Percentiles rank a stretch among this genome's conserved stretches.
phyloP scores from a whole-genome alignment of 2,329 filamentous ascomycete species.

The Talaromyces pinophilus region DNA sequence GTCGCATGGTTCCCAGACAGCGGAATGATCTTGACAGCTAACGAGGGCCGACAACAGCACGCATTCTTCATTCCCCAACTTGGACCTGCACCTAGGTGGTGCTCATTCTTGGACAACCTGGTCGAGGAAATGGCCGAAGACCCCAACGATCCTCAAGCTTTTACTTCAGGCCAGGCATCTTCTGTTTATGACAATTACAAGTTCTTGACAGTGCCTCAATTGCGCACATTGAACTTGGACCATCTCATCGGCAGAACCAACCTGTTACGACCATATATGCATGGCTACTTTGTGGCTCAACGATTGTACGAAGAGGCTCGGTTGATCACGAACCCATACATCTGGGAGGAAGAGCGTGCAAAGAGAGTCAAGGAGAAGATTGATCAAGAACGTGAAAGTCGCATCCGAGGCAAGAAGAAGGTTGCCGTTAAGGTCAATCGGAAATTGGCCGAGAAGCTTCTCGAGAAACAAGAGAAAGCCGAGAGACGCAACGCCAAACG shows the following conservation, averaged over 20 bases:
- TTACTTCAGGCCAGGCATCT: conserved; percentile 51
- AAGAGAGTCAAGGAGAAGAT: conserved; percentile 94
- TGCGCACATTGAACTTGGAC: conserved; percentile 80
- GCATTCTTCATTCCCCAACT: conserved; percentile 93
- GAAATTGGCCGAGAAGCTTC: conserved; percentile 62
- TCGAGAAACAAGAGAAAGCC: conserved; percentile 61
- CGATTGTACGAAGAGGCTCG: conserved; percentile 93
- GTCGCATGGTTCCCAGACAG: conserved; percentile 90
- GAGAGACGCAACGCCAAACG: conserved; percentile 48
- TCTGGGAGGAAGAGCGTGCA: conserved; percentile 87
- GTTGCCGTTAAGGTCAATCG: conserved; percentile 84
- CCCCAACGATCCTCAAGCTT: conserved; percentile 62
- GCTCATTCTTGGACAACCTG: conserved; percentile 92
- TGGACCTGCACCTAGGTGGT: conserved; percentile 92
- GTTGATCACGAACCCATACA: conserved; percentile 88
- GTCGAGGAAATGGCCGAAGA: conserved; percentile 98
- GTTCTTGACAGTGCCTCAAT: conserved; percentile 85
- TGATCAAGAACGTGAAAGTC: conserved; percentile 91
- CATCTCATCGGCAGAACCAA: conserved; percentile 90
- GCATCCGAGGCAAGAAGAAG: conserved; percentile 93
- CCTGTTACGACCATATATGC: conserved; percentile 93
- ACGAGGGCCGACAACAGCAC: conserved; percentile 93
- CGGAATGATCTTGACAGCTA: conserved; percentile 94
- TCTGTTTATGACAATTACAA: conserved; percentile 99
- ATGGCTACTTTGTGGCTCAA: conserved; percentile 96